Evolutionary conservation across 495 filamentous ascomycete genomes (phyloP).

Genomic region (Aspergillus cristatus): DNA sequence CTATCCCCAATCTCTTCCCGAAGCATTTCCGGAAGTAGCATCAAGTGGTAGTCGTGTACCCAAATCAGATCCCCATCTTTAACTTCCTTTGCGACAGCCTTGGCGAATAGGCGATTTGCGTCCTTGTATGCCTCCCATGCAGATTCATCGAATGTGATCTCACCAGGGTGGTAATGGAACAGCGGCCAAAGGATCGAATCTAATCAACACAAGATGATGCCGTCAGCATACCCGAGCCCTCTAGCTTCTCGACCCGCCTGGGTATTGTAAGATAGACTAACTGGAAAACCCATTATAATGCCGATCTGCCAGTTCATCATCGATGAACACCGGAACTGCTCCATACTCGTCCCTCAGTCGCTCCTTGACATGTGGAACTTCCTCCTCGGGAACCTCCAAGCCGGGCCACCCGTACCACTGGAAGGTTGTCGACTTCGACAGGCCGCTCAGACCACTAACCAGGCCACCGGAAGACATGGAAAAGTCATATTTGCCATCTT

Average conservation of each 20-base stretch:
- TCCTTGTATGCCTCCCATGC: constrained; percentile 89
- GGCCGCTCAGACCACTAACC: constrained; percentile 79
- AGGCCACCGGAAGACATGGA: constrained; percentile 93
- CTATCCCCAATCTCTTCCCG: constrained; percentile 68
- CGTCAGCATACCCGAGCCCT: constrained; percentile 7
- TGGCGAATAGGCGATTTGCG: constrained; percentile 82
- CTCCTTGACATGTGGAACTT: constrained; percentile 52
- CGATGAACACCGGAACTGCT: constrained; percentile 68
- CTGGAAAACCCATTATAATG: constrained; percentile 87
- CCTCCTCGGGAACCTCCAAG: constrained; percentile 67
- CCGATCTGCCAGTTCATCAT: constrained; percentile 67
- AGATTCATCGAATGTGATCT: constrained; percentile 93
- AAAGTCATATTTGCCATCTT: constrained; percentile 77
- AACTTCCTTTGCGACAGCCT: constrained; percentile 68
- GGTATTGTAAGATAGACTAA: constrained; percentile 30
- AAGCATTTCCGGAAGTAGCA: constrained; percentile 91
- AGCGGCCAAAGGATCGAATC: constrained; percentile 96
- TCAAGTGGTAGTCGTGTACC: constrained; percentile 97
- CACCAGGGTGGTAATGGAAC: constrained; percentile 96
- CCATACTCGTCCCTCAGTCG: constrained; percentile 64
- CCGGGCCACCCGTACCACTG: constrained; percentile 99
- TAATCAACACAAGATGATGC: constrained; percentile 20
- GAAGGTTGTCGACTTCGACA: constrained; percentile 86
- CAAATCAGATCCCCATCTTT: constrained; percentile 88
- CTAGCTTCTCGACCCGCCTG: too few relatives aligned